Base-by-base conservation (phyloP, 169 alveolate genomes). In the Cryptosporidium bovis region DNA sequence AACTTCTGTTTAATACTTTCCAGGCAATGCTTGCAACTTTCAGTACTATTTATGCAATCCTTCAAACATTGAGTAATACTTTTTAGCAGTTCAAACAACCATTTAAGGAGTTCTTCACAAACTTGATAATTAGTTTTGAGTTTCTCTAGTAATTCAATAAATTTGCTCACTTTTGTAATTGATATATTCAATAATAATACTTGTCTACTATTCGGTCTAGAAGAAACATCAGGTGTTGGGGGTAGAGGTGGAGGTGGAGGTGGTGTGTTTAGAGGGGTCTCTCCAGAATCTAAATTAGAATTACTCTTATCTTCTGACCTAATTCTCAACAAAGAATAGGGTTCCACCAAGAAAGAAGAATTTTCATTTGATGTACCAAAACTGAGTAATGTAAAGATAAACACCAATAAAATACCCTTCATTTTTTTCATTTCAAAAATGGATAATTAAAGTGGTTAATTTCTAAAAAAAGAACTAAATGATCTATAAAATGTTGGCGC, bases 191-290 rank as follows among this genome's bases (percentile, higher is more conserved):
- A 2, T 6, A 69, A 51, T 3, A 69, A 31, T 8, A 51, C 55
- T 69, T 69, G 58, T 56, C n/a, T 69, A 12, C n/a, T 16, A 6
- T 0, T 51, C 0, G 40, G 27, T 12, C 12, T 53, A 18, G 13
- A 8, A 4, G 50, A 10, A 40, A 10, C 15, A 15, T 8, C 31
- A 62, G 29, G n/a, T 18, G 34, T 10, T 4, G 65, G 62, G 6
- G 82, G 77, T 0, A 50, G 60, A 0, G 60, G 77, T 2, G 77
- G 60, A 16, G 77, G 69, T 34, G 69, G 69, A 10, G 69, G 69
- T 8, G 69, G 34, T 64, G 69, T 24, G 27, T 0, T 24, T 24
- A 24, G 1, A 55, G 2, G 2, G 64, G 7, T 10, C 31, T 1
- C 15, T 20, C 12, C 64, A 20, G 64, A 55, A 10, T 1, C 31